Evolutionary conservation across 108 stramenopile genomes (phyloP), one percentile per base, ranked within the genome.

Genomic region (Nitzschia palea): DNA sequence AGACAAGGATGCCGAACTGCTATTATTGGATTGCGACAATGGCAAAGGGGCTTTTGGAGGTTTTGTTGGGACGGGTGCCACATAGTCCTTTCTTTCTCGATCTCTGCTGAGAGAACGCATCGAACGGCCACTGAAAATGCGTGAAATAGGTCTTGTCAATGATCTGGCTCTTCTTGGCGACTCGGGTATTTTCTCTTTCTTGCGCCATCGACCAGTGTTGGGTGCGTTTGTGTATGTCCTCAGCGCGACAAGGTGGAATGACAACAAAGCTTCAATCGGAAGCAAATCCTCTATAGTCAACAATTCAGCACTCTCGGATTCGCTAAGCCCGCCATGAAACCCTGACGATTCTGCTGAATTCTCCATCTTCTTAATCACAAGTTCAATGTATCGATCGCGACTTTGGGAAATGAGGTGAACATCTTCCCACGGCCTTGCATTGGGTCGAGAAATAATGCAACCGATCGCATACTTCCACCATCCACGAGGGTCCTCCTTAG

Each of bases 381-480:
- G 68, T 44, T 78, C 71, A 26, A 92, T 71, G 53, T 92, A 92
- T 23, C 70, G 36, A 23, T 75, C 42, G 42, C 91, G 70, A 50
- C 73, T 80, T 36, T 61, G 65, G 17, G 75, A 55, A 20, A 92
- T 92, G 34, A 68, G 45, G 14, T 62, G 30, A 0, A 92, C 86
- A 58, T 92, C 91, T 20, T 77, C 47, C 91, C 91, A 92, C 28
- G 88, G 78, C 52, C 91, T 68, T 4, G 83, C 78, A 44, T 72
- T 85, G 2, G 88, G 91, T 40, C 86, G 58, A 33, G 86, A 76
- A 44, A 70, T 83, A 4, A 92, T 79, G 62, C 91, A 88, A 1
- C 70, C 77, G 56, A 87, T 76, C 22, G 82, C 79, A 55, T 92
- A 92, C 45, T 84, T 76, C 91, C 91, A 92, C 91, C 91, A 92